Conservation (phyloP, 1,284 basidiomycete species). For the Pterulicium gracile region DNA sequence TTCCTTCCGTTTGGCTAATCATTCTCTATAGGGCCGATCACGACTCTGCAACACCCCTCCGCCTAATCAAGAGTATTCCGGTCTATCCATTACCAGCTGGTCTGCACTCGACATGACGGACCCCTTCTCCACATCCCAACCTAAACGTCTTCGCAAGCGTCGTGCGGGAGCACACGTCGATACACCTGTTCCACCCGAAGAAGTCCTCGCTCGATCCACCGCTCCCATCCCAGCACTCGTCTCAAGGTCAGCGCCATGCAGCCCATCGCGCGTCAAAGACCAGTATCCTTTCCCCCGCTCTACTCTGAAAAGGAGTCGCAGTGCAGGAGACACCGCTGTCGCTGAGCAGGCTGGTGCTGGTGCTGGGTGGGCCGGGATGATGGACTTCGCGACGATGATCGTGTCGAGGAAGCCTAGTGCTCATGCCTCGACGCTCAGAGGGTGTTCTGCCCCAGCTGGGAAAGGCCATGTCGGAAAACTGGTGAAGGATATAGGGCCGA, state of each 20-base stretch:
- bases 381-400: background rate
- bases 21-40: no score
- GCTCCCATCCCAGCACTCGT: background rate
- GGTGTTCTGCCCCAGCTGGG: background rate
- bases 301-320: no score
- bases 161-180: background rate
- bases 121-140: background rate
- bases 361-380: no score
- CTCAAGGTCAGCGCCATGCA: background rate
- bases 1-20: no score
- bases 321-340: no score
- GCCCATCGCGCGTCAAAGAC: no score
- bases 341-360: no score
- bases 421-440: no score
- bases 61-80: background rate
- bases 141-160: slow-evolving; percentile 1
- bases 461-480: background rate
- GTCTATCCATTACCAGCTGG: slow-evolving; percentile 1
- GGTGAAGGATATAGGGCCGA: background rate
- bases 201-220: background rate
- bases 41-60: background rate
- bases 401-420: background rate
- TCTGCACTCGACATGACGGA: slow-evolving; percentile 1
- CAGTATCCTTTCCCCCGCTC: no score
- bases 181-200: background rate